Base-by-base conservation (phyloP, 306 rosid species). In the Luffa aegyptiaca region DNA sequence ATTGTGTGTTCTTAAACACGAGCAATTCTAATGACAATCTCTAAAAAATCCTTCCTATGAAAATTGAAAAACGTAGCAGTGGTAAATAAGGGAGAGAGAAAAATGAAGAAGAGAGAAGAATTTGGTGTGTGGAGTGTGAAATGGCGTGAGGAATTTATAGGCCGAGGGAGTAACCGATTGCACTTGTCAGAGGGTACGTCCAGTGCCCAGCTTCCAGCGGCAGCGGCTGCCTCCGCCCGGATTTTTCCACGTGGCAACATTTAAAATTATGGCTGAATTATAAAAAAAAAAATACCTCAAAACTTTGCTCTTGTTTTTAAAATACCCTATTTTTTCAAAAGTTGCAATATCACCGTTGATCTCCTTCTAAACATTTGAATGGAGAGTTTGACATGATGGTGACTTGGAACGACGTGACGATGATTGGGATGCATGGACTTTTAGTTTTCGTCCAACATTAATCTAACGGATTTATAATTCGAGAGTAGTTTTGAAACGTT, bases 121-220 rank as follows among this genome's bases (percentile, higher is more conserved):
- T 1, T 5, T 65, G 75, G 52, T 18, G 75, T 69, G 53, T n/a
- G 75, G 75, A 69, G 6, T 20, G 75, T 1, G 26, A 42, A n/a
- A 69, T 44, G 52, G 51, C 75, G 75, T 45, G 75, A 42, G 53
- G 52, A 42, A 69, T 69, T 69, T 69, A 69, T 69, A 69, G 75
- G 49, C 75, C 8, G 52, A 42, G 75, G 33, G 53, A 16, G 36
- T 5, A 42, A 10, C 16, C 2, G 53, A 69, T 10, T 65, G 46
- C 44, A 63, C 42, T 35, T 63, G 69, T 63, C 66, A 63, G 68
- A n/a, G 13, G 17, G 37, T 13, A 21, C 6, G 7, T 11, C 37
- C 37, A 26, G 6, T 10, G 37, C 65, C 65, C 65, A 26, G 65
- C 65, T 26, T 26, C 31, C 31, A 26, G 31, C 31, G 31, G 37